These are phyloP conservation scores for Didymella pinodella DNA, from an alignment of 2,329 filamentous ascomycete genomes.

Conservation along the genomic window DNA sequence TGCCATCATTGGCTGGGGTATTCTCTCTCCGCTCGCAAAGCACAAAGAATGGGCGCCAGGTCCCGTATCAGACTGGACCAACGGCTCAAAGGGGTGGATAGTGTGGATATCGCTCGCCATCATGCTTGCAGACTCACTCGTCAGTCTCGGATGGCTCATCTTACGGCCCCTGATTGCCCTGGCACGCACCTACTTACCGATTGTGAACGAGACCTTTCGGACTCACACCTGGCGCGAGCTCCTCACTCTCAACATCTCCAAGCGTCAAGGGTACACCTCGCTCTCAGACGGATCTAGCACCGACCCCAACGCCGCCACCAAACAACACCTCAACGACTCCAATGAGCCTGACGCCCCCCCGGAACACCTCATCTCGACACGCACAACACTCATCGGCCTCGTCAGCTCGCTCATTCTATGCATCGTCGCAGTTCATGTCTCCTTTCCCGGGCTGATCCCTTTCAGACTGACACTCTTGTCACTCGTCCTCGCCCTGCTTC, in stretches of 20 bases:
- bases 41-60: slow-evolving; percentile 87
- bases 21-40: slow-evolving; percentile 90
- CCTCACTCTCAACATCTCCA: slow-evolving; percentile 44
- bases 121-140: slow-evolving; percentile 92
- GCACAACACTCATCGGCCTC: slow-evolving; percentile 77
- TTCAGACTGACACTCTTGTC: slow-evolving; percentile 84
- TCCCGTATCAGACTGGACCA: slow-evolving; percentile 85
- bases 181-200: slow-evolving; percentile 51
- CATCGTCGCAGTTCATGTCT: slow-evolving; percentile 78
- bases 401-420: slow-evolving; percentile 80
- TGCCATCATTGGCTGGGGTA: slow-evolving; percentile 86
- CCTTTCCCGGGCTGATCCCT: slow-evolving; percentile 84
- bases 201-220: slow-evolving; percentile 36
- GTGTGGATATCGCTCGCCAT: slow-evolving; percentile 96
- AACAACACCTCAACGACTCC: slow-evolving; percentile 33
- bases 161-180: slow-evolving; percentile 67
- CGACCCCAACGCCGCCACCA: slow-evolving; percentile 41
- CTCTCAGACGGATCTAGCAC: slow-evolving; percentile 36
- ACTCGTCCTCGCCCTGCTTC: slow-evolving; percentile 75
- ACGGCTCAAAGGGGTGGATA: slow-evolving; percentile 97
- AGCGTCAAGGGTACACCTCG: slow-evolving; percentile 51
- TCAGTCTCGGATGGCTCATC: slow-evolving; percentile 83
- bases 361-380: slow-evolving; percentile 79
- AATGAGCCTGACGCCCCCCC: slow-evolving; percentile 78
- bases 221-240: slow-evolving; percentile 49